Base-by-base conservation (phyloP, 2,329 filamentous ascomycete species). In the Xylaria polymorpha region DNA sequence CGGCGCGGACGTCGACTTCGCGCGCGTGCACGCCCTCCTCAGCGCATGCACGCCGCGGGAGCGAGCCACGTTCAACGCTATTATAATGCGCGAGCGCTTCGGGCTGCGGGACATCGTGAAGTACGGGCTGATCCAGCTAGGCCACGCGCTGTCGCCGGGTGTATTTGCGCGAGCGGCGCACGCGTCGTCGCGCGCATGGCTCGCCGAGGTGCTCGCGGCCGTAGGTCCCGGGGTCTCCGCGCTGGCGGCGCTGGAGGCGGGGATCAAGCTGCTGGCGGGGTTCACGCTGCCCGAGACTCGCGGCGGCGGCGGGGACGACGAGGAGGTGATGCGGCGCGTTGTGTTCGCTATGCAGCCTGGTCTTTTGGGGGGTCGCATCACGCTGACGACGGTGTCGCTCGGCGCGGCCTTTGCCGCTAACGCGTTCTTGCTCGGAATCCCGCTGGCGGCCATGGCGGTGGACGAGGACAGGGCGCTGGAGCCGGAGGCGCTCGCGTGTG, bases 61-160 rank as follows among this genome's bases (percentile, higher is more conserved):
- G 20, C 65, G 65, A 10, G 53, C 39, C 25, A 67, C 51, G 20
- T 67, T 58, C 44, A 37, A 63, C n/a, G 43, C 53, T 2, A 39
- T 70, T 14, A 10, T 59, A 14, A 60, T 62, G 57, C 61, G 61
- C 32, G 66, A 70, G 50, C 25, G 51, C 8, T 70, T 70, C 18
- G 37, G 39, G 4, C 37, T 70, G 3, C 68, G 66, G 20, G 64
- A 70, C 32, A 32, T 70, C 20, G 37, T 68, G 1, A 68, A 66
- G 56, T 68, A 68, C 66, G 61, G 68, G 3, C 32, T 70, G 1
- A 68, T 70, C 32, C 41, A n/a, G 22, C 57, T 65, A 4, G 66
- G 68, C 14, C 56, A 70, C 25, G 56, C 48, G 2, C 58, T 70
- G 51, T 37, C 61, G 25, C 8, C 55, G 5, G 10, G 22, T 0